A percentile compares a stretch with the other conserved stretches of the same genome.
phyloP scores from a whole-genome alignment of 1,284 basidiomycete species.

The Fomitopsis palustris region DNA sequence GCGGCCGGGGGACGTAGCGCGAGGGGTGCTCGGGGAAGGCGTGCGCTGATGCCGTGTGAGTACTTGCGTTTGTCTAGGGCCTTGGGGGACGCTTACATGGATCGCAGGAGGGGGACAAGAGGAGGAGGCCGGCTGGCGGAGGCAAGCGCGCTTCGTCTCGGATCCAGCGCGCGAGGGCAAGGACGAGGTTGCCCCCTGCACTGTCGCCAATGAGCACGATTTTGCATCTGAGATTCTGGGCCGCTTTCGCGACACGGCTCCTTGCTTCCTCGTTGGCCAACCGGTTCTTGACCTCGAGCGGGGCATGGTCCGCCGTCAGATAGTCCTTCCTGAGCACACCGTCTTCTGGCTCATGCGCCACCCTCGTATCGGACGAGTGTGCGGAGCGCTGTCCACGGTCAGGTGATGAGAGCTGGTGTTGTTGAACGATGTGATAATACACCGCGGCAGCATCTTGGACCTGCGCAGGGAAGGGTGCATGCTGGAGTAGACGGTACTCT shows the following conservation, averaged over 20 bases:
- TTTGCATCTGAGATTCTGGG: slow-evolving; percentile 37
- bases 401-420: slow-evolving; percentile 11
- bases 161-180: slow-evolving; percentile 52
- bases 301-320: slow-evolving; percentile 6
- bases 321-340: slow-evolving; percentile 5
- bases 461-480: slow-evolving; percentile 58
- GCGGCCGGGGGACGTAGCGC: slow-evolving; percentile 45
- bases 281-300: slow-evolving; percentile 6
- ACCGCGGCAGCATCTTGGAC: slow-evolving; percentile 61
- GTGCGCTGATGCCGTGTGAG: slow-evolving; percentile 30
- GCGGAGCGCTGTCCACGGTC: neutral
- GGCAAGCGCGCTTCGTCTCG: slow-evolving; percentile 43
- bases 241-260: slow-evolving; percentile 11
- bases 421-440: slow-evolving; percentile 50
- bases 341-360: neutral
- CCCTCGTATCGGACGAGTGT: neutral
- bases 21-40: slow-evolving; percentile 45
- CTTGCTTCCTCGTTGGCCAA: slow-evolving; percentile 15
- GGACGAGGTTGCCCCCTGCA: slow-evolving; percentile 67
- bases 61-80: neutral
- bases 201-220: slow-evolving; percentile 67
- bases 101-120: slow-evolving; percentile 37
- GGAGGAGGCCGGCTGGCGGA: slow-evolving; percentile 40
- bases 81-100: slow-evolving; percentile 16
- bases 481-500: slow-evolving; percentile 48